Percentiles rank a stretch among this genome's conserved stretches.
These are phyloP conservation scores for Pichia occidentalis DNA, from an alignment of 805 yeast species.

Conservation along the genomic window DNA sequence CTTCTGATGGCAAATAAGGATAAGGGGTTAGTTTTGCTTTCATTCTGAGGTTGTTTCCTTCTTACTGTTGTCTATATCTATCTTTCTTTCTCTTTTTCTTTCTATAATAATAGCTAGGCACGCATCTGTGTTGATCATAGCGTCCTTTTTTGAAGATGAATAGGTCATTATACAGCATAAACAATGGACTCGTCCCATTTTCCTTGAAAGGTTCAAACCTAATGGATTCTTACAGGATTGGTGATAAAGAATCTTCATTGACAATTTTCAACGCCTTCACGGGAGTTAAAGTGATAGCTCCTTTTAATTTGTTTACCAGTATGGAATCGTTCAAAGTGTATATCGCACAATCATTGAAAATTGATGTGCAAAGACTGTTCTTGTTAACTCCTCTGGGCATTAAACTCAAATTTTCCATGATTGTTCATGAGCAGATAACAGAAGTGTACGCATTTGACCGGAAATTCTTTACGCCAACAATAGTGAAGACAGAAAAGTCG, in stretches of 20 bases:
- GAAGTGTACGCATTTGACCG: constrained; percentile 62
- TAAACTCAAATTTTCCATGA: constrained; percentile 47
- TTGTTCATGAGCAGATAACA: constrained; percentile 39
- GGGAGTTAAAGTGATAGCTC: constrained; percentile 33
- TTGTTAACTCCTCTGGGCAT: constrained; percentile 61
- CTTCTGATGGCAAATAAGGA: too few relatives aligned
- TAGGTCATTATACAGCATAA: constrained; percentile 4
- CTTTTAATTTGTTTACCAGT: constrained; percentile 34
- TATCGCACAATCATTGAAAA: constrained; percentile 35
- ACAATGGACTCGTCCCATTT: constrained; percentile 14
- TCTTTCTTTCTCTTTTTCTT: too few relatives aligned
- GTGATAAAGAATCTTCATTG: constrained; percentile 20
- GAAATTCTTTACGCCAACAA: constrained; percentile 37
- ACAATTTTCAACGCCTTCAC: constrained; percentile 38
- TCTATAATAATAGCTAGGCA: too few relatives aligned
- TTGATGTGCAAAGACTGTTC: constrained; percentile 38
- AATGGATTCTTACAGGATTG: constrained; percentile 8
- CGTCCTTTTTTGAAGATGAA: constrained; percentile 2
- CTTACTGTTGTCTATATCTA: too few relatives aligned
- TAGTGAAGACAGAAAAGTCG: constrained; percentile 16
- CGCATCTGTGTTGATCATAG: too few relatives aligned
- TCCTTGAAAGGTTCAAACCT: constrained; percentile 17
- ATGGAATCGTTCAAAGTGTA: constrained; percentile 38
- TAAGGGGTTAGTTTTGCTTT: too few relatives aligned
- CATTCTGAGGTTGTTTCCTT: too few relatives aligned